A percentile compares a stretch with the other conserved stretches of the same genome.
Conservation (phyloP, 441 rosid species). For the Erodium trifolium region DNA sequence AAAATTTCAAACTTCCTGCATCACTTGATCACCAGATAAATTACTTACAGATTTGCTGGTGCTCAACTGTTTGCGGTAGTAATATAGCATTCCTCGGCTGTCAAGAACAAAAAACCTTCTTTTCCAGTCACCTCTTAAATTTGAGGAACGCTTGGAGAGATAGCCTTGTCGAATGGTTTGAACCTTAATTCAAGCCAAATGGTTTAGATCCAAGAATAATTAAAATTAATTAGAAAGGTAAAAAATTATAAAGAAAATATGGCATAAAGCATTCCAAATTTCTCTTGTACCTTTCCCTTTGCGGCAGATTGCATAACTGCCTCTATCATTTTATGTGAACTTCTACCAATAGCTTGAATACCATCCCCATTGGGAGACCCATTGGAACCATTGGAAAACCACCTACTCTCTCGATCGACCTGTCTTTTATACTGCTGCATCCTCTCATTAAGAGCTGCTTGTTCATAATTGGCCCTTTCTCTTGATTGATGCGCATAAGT, state of each 20-base stretch:
- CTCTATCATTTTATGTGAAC: conserved; percentile 99
- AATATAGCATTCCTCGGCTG: conserved; percentile 95
- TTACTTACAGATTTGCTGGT: conserved; percentile 76
- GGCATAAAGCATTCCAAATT: conserved; percentile 13
- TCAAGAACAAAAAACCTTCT: conserved; percentile 97
- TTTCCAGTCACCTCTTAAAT: conserved; percentile 98
- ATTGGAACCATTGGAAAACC: conserved; percentile 76
- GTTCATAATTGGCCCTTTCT: conserved; percentile 95
- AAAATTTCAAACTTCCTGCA: conserved; percentile 11
- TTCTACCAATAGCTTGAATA: conserved; percentile 95
- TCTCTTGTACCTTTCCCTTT: conserved; percentile 74
- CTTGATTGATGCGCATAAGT: conserved; percentile 95
- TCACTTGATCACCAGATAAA: conserved; percentile 15
- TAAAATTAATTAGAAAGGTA: conserved; percentile 9
- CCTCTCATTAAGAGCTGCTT: conserved; percentile 87
- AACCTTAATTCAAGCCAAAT: conserved; percentile 44
- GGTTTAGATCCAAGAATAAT: conserved; percentile 16
- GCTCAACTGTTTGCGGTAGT: conserved; percentile 75
- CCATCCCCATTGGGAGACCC: conserved; percentile 99
- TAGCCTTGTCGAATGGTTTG: conserved; percentile 97
- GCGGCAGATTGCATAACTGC: conserved; percentile 99
- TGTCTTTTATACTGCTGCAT: conserved; percentile 98
- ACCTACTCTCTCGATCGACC: conserved; percentile 89
- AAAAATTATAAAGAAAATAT: conserved; percentile 5
- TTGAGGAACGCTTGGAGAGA: conserved; percentile 93